These are phyloP conservation scores for Coprinopsis strossmayeri DNA, from an alignment of 768 basidiomycete genomes.

Conservation along the genomic window DNA sequence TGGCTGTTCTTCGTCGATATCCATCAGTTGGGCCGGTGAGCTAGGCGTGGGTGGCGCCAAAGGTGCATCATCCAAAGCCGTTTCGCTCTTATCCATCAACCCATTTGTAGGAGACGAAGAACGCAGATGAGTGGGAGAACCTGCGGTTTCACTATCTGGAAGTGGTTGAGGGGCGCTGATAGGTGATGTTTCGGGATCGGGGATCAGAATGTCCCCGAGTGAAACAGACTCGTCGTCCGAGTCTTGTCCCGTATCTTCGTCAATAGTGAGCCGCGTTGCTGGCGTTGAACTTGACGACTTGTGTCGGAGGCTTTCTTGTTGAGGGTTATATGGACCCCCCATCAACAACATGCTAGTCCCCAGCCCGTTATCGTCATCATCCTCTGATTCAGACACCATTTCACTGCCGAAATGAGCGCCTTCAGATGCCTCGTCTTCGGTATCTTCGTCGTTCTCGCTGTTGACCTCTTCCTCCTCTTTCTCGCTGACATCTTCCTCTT, in stretches of 20 bases:
- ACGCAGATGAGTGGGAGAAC: too few relatives aligned
- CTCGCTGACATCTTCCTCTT: constrained; percentile 24
- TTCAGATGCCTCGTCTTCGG: constrained; percentile 24
- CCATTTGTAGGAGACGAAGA: too few relatives aligned
- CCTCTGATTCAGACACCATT: constrained; percentile 9
- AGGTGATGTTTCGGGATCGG: constrained; percentile 14
- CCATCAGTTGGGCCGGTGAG: neutral
- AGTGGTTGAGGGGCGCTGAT: neutral
- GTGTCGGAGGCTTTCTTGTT: too few relatives aligned
- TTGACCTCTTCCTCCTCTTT: constrained; percentile 17
- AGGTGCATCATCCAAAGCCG: neutral
- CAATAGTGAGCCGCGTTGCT: too few relatives aligned
- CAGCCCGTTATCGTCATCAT: constrained; percentile 10
- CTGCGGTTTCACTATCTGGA: neutral
- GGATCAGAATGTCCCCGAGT: constrained; percentile 5
- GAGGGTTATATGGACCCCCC: neutral
- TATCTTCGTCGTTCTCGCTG: constrained; percentile 26
- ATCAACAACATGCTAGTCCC: constrained; percentile 12
- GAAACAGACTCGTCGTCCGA: too few relatives aligned
- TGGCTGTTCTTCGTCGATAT: too few relatives aligned
- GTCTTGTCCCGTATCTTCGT: too few relatives aligned
- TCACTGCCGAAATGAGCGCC: constrained; percentile 26
- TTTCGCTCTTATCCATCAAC: too few relatives aligned
- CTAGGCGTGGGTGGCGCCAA: neutral
- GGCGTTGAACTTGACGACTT: too few relatives aligned